Evolutionary conservation across 1,139 yeast species (phyloP), one percentile per base, ranked within the genome.

Genomic region (Candida tetrigidarum): DNA sequence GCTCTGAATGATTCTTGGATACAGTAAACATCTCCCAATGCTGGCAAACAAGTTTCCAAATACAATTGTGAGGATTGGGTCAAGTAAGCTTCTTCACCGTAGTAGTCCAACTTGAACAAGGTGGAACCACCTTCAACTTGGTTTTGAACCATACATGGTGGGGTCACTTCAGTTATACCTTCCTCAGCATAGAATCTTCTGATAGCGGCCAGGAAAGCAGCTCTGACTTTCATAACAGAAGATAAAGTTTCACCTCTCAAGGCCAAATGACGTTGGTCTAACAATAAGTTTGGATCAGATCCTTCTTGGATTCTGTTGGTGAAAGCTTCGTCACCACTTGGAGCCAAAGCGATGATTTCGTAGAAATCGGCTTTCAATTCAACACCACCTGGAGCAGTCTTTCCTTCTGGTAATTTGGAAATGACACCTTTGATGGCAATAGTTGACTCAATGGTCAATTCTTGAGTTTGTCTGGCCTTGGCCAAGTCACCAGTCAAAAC

Each of bases 71-170:
- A 93, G 11, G 97, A 88, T 73, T 95, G 99, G 18, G 99, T 95
- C 62, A 95, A 78, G 70, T 76, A 95, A 12, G 99, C 99, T 66
- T 92, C 95, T 74, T 93, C 96, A 42, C 97, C 98, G 65, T 95
- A 95, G 75, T 95, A 95, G 66, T 89, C 87, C 76, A 95, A 76
- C 59, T 86, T 84, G 76, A 95, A 95, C 63, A 95, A 78, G 14
- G 99, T 95, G 27, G 97, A 87, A 44, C 99, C 99, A 66, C 99
- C 99, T 75, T 95, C 99, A 49, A 95, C 99, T 75, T 93, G 98
- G 37, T 97, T 92, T 74, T 95, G 99, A 48, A 95, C 99, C 98
- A 95, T 92, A 72, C 98, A 92, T 60, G 99, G 99, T 41, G 99
- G 98, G 30, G 98, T 93, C 49, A 95, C 97, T 76, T 95, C 99